phyloP scores from a whole-genome alignment of 768 basidiomycete genomes.

The Tricholoma sp. region DNA sequence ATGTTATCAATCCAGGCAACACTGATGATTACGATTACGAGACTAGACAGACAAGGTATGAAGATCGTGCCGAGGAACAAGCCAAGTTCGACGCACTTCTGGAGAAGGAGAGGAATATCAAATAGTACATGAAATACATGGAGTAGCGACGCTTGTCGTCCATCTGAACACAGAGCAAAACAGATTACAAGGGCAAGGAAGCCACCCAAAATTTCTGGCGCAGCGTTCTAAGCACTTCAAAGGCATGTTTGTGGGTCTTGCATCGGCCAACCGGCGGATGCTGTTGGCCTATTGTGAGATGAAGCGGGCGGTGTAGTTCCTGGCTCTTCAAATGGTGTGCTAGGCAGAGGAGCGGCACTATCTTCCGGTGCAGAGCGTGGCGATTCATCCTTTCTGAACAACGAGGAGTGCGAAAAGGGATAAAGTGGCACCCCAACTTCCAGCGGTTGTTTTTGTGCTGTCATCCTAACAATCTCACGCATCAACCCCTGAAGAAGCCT shows the following conservation, averaged over 20 bases:
- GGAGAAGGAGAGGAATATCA: conserved; percentile 50
- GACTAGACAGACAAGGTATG: conserved; percentile 9
- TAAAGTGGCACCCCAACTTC: conserved; percentile 78
- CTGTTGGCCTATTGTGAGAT: conserved; percentile 8
- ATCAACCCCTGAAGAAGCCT: conserved; percentile 76
- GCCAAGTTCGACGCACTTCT: conserved; percentile 54
- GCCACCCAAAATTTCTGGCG: not conserved
- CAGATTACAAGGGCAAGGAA: not conserved
- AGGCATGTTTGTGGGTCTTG: conserved; percentile 17
- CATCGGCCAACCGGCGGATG: conserved; percentile 16
- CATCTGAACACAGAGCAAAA: not conserved
- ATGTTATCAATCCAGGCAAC: conserved; percentile 15
- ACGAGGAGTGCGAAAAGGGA: conserved; percentile 67
- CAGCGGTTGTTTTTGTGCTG: conserved; percentile 73
- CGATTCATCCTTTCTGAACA: conserved; percentile 49
- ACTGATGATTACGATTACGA: not conserved
- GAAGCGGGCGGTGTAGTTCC: conserved; percentile 16
- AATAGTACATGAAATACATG: conserved; percentile 11
- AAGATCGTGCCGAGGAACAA: conserved; percentile 42
- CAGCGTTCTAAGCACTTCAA: not conserved
- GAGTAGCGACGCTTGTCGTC: conserved; percentile 6
- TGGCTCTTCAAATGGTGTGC: conserved; percentile 30
- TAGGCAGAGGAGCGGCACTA: conserved; percentile 33
- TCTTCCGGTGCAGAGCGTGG: conserved; percentile 27
- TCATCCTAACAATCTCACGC: conserved; percentile 80